Evolutionary conservation across 2,329 filamentous ascomycete species (phyloP), one percentile per base, ranked within the genome.

Genomic region (Colletotrichum endophyticum): DNA sequence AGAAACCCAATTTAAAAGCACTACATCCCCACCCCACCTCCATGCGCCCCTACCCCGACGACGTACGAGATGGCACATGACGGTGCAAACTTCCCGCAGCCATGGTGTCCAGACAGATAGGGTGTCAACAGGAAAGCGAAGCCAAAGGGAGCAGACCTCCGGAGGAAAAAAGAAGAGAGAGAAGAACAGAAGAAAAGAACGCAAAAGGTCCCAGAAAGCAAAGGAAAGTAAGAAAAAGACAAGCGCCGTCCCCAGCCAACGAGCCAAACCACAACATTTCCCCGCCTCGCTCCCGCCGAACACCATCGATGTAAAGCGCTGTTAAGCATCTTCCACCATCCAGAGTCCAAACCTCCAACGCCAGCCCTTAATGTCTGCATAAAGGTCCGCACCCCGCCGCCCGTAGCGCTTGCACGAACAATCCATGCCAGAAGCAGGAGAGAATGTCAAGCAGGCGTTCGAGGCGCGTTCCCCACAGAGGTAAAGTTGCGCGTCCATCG

Each of bases 1-100:
- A 87, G 86, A 87, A 87, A 87, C 86, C 86, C 85, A 82, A 78
- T 80, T 83, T 87, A 86, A 85, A 87, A 87, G 86, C 86, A 87
- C 84, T 80, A 87, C 86, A 73, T 76, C 71, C 74, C 80, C 79
- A 85, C 82, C 81, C 80, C 84, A 81, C 82, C 84, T 75, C 79
- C 79, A 79, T 80, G 81, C 80, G 77, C 72, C 69, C 76, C 73
- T 32, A 63, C 32, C 44, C 63, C 72, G 69, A 66, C 70, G 70
- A 71, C 73, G 25, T 56, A 56, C 59, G 56, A 44, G 62, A 76
- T 66, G 77, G 81, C 83, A 86, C 81, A 82, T 85, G 84, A 81
- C 85, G 84, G 82, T 84, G 83, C 79, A 78, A 78, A 19, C 28
- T 34, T 66, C 76, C 74, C 25, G 62, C 63, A 57, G 69, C 73